Conservation (phyloP, 2,329 filamentous ascomycete species). For the Claviceps fusiformis region DNA sequence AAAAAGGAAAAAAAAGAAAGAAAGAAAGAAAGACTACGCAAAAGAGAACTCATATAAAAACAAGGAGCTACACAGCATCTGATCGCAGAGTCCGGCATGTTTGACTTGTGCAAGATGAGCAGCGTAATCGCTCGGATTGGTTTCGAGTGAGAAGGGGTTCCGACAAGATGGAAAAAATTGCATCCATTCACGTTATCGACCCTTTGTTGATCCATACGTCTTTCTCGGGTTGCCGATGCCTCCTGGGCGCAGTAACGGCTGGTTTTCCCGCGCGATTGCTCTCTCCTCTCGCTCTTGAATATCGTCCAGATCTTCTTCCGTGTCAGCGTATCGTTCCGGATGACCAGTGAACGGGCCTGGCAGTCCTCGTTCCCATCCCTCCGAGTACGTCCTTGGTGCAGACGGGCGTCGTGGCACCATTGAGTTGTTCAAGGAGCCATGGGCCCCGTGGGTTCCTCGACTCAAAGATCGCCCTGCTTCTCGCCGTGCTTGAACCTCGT, state of each 20-base stretch:
- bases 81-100: too few relatives aligned
- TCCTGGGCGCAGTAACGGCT: constrained; percentile 35
- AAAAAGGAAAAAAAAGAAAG: too few relatives aligned
- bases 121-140: too few relatives aligned
- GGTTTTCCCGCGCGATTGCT: constrained; percentile 35
- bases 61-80: too few relatives aligned
- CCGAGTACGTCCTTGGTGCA: constrained; percentile 31
- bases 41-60: too few relatives aligned
- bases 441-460: constrained; percentile 12
- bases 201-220: constrained; percentile 23
- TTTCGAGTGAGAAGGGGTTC: too few relatives aligned
- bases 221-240: constrained; percentile 33
- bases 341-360: constrained; percentile 38
- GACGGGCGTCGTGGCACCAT: constrained; percentile 20
- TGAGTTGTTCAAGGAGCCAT: constrained; percentile 16
- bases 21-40: too few relatives aligned
- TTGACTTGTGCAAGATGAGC: too few relatives aligned
- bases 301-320: constrained; percentile 35
- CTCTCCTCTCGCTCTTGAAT: constrained; percentile 37
- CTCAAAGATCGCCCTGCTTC: constrained; percentile 8
- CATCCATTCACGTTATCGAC: constrained; percentile 1
- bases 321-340: constrained; percentile 37
- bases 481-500: constrained; percentile 41
- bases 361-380: constrained; percentile 36
- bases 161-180: not conserved